These are phyloP conservation scores for Fraxinus cuspidata DNA, from an alignment of 257 asterid genomes.

Conservation along the genomic window DNA sequence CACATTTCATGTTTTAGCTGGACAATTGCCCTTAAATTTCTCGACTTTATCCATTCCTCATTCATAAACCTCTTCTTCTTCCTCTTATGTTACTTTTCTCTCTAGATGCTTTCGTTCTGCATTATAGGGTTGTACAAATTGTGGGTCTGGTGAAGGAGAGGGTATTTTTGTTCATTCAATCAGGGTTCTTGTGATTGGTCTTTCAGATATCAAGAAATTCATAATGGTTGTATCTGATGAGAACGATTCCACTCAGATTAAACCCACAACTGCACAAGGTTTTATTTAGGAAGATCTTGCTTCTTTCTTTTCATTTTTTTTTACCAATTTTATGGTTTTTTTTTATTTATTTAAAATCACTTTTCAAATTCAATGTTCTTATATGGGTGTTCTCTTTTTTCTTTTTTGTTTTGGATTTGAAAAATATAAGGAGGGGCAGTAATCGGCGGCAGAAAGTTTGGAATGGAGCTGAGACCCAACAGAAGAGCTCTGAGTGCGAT, in stretches of 20 bases:
- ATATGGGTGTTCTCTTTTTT: not conserved
- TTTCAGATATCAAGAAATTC: conserved; percentile 28
- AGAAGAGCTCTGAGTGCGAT: conserved; percentile 67
- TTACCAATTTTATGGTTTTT: not conserved
- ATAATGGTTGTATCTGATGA: conserved; percentile 56
- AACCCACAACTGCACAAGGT: conserved; percentile 54
- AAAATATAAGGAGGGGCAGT: conserved; percentile 50
- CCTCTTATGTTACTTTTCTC: not conserved
- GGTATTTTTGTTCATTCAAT: not conserved
- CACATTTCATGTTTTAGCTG: conserved; percentile 19
- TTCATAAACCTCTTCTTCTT: not conserved
- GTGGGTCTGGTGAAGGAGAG: conserved; percentile 23
- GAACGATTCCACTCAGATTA: conserved; percentile 47
- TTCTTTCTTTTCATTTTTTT: not conserved
- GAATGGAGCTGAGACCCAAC: conserved; percentile 56
- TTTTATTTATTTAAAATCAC: not conserved
- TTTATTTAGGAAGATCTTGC: not conserved
- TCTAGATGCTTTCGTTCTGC: conserved; percentile 25
- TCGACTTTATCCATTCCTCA: conserved; percentile 29
- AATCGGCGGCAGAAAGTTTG: conserved; percentile 58
- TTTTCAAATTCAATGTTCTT: not conserved
- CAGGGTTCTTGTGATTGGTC: conserved; percentile 11
- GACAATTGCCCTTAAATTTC: conserved; percentile 51
- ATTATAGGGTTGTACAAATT: conserved; percentile 22
- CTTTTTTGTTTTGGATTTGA: conserved; percentile 12